Evolutionary conservation across 148 eudicot genomes (phyloP), one percentile per base, ranked within the genome.

Genomic region (Rhododendron simsii): DNA sequence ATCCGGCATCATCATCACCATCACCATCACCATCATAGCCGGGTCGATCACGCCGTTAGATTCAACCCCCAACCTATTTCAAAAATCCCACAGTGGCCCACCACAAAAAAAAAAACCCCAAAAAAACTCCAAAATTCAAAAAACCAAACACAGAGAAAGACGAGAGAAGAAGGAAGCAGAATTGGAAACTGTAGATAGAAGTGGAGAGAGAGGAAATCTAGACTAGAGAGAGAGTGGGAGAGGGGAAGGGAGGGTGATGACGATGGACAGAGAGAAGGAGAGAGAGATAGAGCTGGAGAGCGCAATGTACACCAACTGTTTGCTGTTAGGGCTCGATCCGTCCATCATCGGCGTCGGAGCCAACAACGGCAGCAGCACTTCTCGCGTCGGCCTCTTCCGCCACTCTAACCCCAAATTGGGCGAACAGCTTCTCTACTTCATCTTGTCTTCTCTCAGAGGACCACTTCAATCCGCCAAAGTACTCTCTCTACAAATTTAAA

Each of bases 391-490:
- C 1, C 91, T 94, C 26, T 97, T 97, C 84, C 99, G 98, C 15
- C 99, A 97, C 86, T 97, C 99, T 28, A 97, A 97, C 92, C 98
- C 99, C 87, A 97, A 95, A 91, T 92, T 97, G 85, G 99, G 99
- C 83, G 98, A 97, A 86, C 98, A 95, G 87, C 98, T 97, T 84
- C 92, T 97, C 45, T 94, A 92, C 92, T 97, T 97, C 89, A 90
- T 97, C 65, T 88, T 97, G 11, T 93, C 99, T 12, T 95, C 98
- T 61, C 96, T 97, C 6, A 84, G 98, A 23, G 99, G 99, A 18
- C 99, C 98, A 23, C 84, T 83, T 86, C 99, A 96, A 87, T 96
- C 98, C 61, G 91, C 99, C 11, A 96, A 95, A 90, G 99, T 92
- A 84, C 37, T 26, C 13, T 50, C 81, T 80, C 35, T 78, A n/a